Evolutionary conservation across 2,329 filamentous ascomycete species (phyloP), one percentile per base, ranked within the genome.

Genomic region (Aphanocladium album): DNA sequence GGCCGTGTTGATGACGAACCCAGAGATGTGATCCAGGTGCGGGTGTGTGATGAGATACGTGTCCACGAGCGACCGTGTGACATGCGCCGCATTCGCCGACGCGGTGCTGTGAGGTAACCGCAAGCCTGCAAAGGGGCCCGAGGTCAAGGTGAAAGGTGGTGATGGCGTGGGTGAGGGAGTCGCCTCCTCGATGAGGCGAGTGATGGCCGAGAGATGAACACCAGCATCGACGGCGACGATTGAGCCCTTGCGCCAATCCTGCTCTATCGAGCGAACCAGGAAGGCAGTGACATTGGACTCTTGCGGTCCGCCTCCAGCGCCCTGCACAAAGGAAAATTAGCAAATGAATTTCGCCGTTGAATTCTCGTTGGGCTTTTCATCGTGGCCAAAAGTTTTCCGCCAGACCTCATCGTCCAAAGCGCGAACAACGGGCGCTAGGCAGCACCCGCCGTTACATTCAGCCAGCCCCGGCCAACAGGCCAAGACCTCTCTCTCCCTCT

Each of bases 21-120:
- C 95, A 21, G 90, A 87, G 23, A 98, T 87, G 73, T 99, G 95
- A 70, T 99, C 95, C 1, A 99, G 82, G 75, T 99, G 95, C n/a
- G 95, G 91, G 73, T 99, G 95, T 0, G 93, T 99, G 68, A 99
- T 91, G 63, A 98, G 84, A 70, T 93, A 95, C 0, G 91, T 89
- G 50, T 93, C 91, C 61, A 99, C 84, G 52, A 97, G 83, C 60
- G 88, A 83, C 59, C 88, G 83, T 46, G 93, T 87, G 53, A 99
- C 80, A 71, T 96, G 83, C 3, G 89, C 83, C 2, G 92, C 93
- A 72, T 97, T 98, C 52, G 90, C 89, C 50, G 84, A 79, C 0
- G 90, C 79, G 0, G 83, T 88, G 46, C 80, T 75, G 66, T 86
- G 79, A 0, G 88, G 88, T 35, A 97, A 77, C 59, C 86, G 80